Percentiles rank a stretch among this genome's conserved stretches.
Conservation (phyloP, 176 grass and related monocot species). For the Lolium rigidum region DNA sequence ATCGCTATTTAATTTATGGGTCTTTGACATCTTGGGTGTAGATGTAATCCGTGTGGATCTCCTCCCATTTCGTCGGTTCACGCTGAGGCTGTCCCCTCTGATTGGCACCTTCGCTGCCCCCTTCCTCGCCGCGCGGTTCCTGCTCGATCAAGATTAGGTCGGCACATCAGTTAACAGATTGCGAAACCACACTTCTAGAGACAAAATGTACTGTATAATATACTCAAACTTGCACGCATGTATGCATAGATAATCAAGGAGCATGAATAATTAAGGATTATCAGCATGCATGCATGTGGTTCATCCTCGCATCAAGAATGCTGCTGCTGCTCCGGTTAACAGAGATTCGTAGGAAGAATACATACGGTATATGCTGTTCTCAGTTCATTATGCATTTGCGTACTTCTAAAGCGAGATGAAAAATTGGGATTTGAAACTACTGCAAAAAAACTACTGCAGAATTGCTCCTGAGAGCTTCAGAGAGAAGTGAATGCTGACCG, state of each 20-base stretch:
- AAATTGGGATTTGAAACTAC: neutral
- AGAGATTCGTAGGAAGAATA: neutral
- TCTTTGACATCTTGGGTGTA: slow-evolving; percentile 55
- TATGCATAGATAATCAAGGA: neutral
- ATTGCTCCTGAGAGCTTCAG: neutral
- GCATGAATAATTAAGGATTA: neutral
- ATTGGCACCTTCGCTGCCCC: neutral
- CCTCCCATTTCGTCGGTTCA: slow-evolving; percentile 39
- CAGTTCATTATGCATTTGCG: neutral
- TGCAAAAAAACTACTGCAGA: too few relatives aligned
- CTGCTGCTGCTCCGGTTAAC: neutral
- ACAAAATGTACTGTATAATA: neutral
- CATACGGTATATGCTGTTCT: neutral
- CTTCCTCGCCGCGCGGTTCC: slow-evolving; percentile 23
- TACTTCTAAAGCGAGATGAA: neutral
- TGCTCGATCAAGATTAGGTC: neutral
- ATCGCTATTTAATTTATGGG: slow-evolving; percentile 22
- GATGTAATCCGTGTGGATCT: slow-evolving; percentile 64
- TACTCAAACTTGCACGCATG: neutral
- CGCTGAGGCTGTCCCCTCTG: neutral
- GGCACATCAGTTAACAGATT: neutral
- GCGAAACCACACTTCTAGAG: neutral
- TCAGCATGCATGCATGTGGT: neutral
- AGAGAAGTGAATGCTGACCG: slow-evolving; percentile 12
- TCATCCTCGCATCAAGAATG: slow-evolving; percentile 24